Percentiles rank a stretch among this genome's conserved stretches.
phyloP scores from a whole-genome alignment of 129 eudicot species.

The Mikania micrantha region DNA sequence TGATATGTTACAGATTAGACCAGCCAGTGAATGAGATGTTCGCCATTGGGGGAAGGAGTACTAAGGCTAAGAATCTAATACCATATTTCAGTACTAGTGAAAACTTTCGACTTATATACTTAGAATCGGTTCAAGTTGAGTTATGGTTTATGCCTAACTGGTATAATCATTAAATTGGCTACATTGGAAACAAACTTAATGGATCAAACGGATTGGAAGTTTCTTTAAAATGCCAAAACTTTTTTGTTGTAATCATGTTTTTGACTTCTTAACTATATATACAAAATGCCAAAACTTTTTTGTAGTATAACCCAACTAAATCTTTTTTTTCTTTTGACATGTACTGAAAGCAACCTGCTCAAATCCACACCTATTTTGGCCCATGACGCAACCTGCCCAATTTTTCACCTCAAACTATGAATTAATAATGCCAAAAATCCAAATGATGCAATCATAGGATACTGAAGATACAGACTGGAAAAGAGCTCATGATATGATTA shows the following conservation, averaged over 20 bases:
- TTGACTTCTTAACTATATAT: not conserved
- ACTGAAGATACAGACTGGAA: constrained; percentile 67
- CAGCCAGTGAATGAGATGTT: constrained; percentile 34
- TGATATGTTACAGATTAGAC: constrained; percentile 53
- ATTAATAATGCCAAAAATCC: constrained; percentile 12
- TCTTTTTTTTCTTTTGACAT: not conserved
- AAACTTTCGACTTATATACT: constrained; percentile 1
- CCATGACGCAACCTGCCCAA: not conserved
- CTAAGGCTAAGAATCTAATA: constrained; percentile 20
- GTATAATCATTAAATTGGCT: not conserved
- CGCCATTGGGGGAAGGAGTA: constrained; percentile 15
- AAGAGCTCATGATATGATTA: constrained; percentile 53
- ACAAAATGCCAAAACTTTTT: not conserved
- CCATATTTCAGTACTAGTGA: constrained; percentile 29
- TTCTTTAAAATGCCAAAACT: too few relatives aligned
- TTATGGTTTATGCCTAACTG: not conserved
- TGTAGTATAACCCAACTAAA: not conserved
- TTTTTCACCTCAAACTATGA: not conserved
- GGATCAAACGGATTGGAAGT: not conserved
- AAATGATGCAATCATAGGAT: constrained; percentile 38
- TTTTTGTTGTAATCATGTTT: not conserved
- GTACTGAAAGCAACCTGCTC: not conserved
- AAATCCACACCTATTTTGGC: not conserved
- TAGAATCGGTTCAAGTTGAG: not conserved
- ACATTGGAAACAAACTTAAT: not conserved